Evolutionary conservation across 192 early-diverging fungal genomes (phyloP), one percentile per base, ranked within the genome.

Genomic region (Entophlyctis luteolus): DNA sequence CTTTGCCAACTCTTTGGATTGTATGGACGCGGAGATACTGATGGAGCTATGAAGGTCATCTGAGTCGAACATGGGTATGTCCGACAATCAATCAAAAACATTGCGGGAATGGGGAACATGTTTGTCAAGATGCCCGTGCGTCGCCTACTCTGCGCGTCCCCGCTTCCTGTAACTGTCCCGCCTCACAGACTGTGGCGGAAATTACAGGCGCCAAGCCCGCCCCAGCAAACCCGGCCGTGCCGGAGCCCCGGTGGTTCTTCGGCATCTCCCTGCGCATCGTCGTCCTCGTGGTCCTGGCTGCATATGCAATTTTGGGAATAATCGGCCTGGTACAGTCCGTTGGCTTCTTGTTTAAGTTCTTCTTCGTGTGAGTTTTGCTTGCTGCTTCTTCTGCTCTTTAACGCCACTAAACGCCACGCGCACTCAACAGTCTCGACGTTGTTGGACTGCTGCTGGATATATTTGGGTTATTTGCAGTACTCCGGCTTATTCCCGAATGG

Each of bases 401-500:
- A n/a, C n/a, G n/a, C n/a, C n/a, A n/a, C n/a, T n/a, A n/a, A n/a
- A n/a, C n/a, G n/a, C n/a, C n/a, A n/a, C n/a, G n/a, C n/a, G n/a
- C n/a, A n/a, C n/a, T n/a, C n/a, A n/a, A 14, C 59, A 48, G 34
- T 16, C 42, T 67, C 27, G 53, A 42, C 32, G 14, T 67, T 4
- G 4, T 67, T 20, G 22, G 25, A 0, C 28, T 67, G 4, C n/a
- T 28, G 8, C 12, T 67, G 12, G n/a, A 53, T 29, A 37, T 55
- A 4, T 53, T 67, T 42, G 65, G 65, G 3, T 67, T 67, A 50
- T 38, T 58, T 28, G 28, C 50, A 18, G 65, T 67, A 4, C 31
- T n/a, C 20, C 28, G 65, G 4, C 53, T 67, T 25, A 55, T 67
- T 39, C 65, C 65, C 12, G 62, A 53, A 53, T 65, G 32, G 48